A percentile compares a stretch with the other conserved stretches of the same genome.
These are phyloP conservation scores for Sisymbrium irio DNA, from an alignment of 345 rosid species.

Conservation along the genomic window DNA sequence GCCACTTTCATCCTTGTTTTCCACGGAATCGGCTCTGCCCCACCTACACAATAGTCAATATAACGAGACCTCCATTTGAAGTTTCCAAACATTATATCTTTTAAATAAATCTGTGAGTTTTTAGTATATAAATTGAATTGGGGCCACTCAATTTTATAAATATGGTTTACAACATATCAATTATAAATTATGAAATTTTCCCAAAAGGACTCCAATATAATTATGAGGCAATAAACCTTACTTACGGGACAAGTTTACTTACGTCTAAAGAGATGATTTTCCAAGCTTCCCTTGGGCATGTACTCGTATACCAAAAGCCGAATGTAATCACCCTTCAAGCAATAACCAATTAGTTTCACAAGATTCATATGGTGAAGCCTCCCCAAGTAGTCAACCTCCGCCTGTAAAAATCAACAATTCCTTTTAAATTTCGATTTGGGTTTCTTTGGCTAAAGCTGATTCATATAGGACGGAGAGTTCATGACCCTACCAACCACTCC, in stretches of 20 bases:
- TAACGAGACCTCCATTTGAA: not conserved
- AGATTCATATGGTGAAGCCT: constrained; percentile 87
- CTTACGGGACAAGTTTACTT: constrained; percentile 8
- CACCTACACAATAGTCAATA: constrained; percentile 59
- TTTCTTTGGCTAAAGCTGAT: not conserved
- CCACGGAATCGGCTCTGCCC: constrained; percentile 84
- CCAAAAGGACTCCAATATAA: not conserved
- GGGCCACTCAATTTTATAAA: not conserved
- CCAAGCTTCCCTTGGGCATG: constrained; percentile 91
- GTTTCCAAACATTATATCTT: not conserved
- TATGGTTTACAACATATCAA: not conserved
- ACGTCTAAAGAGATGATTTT: constrained; percentile 45
- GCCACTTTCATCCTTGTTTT: constrained; percentile 79
- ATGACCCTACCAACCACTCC: constrained; percentile 83
- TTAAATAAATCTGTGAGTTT: not conserved
- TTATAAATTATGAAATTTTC: not conserved
- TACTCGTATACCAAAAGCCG: constrained; percentile 85
- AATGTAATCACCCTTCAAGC: constrained; percentile 67
- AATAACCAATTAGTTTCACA: constrained; percentile 84
- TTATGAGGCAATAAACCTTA: not conserved
- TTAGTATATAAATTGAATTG: too few species aligned
- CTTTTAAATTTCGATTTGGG: not conserved
- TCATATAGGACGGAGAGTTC: not conserved
- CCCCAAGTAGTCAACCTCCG: constrained; percentile 81
- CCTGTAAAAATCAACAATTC: constrained; percentile 40